Evolutionary conservation across 768 basidiomycete genomes (phyloP).

Genomic region (Pleurotus pulmonarius): DNA sequence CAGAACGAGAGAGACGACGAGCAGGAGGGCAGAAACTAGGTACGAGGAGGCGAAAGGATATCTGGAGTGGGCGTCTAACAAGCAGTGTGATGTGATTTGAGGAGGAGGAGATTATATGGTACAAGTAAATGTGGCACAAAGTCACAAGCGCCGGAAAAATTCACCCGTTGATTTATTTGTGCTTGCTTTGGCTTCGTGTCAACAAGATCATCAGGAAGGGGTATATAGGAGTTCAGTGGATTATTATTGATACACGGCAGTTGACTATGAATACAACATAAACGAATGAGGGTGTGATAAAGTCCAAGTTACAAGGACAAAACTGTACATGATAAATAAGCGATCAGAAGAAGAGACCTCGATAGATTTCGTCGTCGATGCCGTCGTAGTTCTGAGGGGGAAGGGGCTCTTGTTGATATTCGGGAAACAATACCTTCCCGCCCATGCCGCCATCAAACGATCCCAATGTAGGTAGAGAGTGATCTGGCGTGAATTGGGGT

Average conservation of each 20-base stretch:
- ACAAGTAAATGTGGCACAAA: background rate
- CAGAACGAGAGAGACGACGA: conserved; percentile 8
- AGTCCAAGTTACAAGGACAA: too few relatives aligned
- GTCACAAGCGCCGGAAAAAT: background rate
- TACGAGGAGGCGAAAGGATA: background rate
- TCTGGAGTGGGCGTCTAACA: conserved; percentile 1
- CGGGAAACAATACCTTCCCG: conserved; percentile 1
- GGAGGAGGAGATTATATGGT: background rate
- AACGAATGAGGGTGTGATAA: too few relatives aligned
- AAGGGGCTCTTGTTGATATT: background rate
- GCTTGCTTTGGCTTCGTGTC: background rate
- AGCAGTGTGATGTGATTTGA: background rate
- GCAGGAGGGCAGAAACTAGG: background rate
- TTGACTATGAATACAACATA: too few relatives aligned
- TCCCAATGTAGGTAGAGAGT: background rate
- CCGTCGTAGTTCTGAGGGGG: background rate
- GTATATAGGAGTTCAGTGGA: background rate
- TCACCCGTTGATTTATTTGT: background rate
- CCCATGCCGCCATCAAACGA: background rate
- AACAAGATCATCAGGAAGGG: background rate
- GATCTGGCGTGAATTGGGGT: conserved; percentile 7
- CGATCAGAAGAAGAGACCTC: background rate
- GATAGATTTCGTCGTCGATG: background rate
- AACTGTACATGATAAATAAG: too few relatives aligned
- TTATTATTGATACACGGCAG: too few relatives aligned